These are phyloP conservation scores for Crotalaria pallida DNA, from an alignment of 306 rosid species.

Conservation along the genomic window DNA sequence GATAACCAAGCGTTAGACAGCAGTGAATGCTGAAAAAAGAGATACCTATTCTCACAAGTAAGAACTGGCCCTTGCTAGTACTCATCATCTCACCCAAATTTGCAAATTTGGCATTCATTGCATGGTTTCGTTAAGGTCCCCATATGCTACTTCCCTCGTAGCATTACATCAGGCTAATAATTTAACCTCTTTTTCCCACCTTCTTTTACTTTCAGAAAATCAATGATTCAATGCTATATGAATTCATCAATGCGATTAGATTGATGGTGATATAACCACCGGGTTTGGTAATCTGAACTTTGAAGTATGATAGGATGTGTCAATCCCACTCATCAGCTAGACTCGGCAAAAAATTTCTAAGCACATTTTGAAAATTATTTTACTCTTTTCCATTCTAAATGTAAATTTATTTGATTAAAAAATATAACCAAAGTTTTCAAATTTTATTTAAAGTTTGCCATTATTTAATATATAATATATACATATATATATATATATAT, in stretches of 20 bases:
- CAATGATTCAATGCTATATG: background rate
- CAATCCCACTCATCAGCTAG: background rate
- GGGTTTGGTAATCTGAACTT: background rate
- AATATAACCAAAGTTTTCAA: no score
- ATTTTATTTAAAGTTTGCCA: no score
- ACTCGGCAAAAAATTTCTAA: no score
- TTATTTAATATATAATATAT: no score
- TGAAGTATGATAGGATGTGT: background rate
- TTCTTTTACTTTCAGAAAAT: background rate
- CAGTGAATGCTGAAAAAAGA: conserved; percentile 10
- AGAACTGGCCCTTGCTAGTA: background rate
- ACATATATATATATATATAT: no score
- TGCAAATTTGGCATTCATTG: conserved; percentile 19
- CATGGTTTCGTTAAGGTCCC: background rate
- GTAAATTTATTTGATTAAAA: no score
- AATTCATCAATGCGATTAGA: conserved; percentile 22
- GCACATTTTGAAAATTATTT: no score
- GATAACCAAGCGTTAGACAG: background rate
- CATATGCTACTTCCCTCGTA: background rate
- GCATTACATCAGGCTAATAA: conserved; percentile 17
- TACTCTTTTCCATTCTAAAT: no score
- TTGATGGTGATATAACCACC: background rate
- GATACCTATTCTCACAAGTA: background rate
- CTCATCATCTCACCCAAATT: background rate
- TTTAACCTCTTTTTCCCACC: background rate